Percentiles rank a stretch among this genome's conserved stretches.
These are phyloP conservation scores for Coemansia sp. DNA, from an alignment of 192 early-diverging fungal species.

Conservation along the genomic window DNA sequence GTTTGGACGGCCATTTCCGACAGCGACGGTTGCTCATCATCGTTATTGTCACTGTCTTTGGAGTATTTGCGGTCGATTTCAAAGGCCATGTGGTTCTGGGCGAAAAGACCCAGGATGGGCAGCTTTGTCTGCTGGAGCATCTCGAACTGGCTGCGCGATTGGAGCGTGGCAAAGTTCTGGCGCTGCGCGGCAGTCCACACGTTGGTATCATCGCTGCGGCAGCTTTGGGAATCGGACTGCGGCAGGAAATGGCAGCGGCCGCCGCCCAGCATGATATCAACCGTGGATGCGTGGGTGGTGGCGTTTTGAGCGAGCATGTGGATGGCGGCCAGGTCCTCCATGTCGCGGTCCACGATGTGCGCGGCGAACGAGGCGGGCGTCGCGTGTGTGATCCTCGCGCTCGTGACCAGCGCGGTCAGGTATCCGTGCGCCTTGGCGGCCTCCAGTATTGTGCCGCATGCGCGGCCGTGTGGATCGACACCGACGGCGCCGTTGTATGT, in stretches of 20 bases:
- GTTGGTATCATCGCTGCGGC: slow-evolving; percentile 46
- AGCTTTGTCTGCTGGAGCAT: slow-evolving; percentile 16
- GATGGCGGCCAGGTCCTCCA: slow-evolving; percentile 56
- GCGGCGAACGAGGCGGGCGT: slow-evolving; percentile 61
- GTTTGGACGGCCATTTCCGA: slow-evolving; percentile 54
- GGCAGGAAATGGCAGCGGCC: slow-evolving; percentile 53
- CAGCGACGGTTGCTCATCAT: slow-evolving; percentile 58
- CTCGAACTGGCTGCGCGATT: slow-evolving; percentile 18
- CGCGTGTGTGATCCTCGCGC: slow-evolving; percentile 61
- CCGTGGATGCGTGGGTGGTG: slow-evolving; percentile 4
- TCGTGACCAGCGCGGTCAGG: slow-evolving; percentile 56
- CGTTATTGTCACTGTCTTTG: too few relatives aligned
- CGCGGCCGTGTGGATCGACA: slow-evolving; percentile 30
- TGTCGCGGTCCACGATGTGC: slow-evolving; percentile 52
- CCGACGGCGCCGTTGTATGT: slow-evolving; percentile 59
- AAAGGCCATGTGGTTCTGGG: slow-evolving; percentile 51
- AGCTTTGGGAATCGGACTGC: slow-evolving; percentile 21
- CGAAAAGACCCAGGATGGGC: slow-evolving; percentile 54
- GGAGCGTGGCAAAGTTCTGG: slow-evolving; percentile 1
- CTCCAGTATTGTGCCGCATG: slow-evolving; percentile 61
- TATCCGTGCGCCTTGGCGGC: slow-evolving; percentile 55
- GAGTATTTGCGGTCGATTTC: slow-evolving; percentile 50
- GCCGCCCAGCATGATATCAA: slow-evolving; percentile 59
- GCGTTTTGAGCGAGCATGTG: slow-evolving; percentile 52
- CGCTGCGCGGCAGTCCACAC: slow-evolving; percentile 37